Conservation (phyloP, 1,284 basidiomycete species). For the Meripilus lineatus region DNA sequence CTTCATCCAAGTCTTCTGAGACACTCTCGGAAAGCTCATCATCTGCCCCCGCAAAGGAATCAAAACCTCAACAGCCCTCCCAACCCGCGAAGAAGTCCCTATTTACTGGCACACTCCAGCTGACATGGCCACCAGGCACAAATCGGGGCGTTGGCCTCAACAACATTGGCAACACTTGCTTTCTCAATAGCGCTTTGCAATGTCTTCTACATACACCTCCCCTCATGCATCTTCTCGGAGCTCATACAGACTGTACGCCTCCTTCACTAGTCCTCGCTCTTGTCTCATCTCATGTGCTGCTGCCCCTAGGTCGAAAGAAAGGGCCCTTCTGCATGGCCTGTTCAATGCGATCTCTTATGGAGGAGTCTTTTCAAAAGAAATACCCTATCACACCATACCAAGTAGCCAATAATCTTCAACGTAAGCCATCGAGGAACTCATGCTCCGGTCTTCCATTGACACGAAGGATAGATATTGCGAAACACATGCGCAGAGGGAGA, state of each 20-base stretch:
- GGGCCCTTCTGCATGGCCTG: conserved; percentile 77
- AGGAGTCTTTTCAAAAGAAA: conserved; percentile 41
- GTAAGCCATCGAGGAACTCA: conserved; percentile 39
- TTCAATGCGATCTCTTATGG: conserved; percentile 50
- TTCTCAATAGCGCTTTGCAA: conserved; percentile 94
- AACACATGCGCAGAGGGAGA: conserved; percentile 84
- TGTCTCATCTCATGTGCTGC: conserved; percentile 6
- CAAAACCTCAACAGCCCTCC: conserved; percentile 10
- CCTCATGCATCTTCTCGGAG: conserved; percentile 65
- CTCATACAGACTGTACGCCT: conserved; percentile 44
- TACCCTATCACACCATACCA: conserved; percentile 53
- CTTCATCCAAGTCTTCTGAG: background rate
- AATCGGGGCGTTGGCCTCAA: conserved; percentile 64
- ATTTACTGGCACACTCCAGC: conserved; percentile 49
- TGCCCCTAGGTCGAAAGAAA: conserved; percentile 45
- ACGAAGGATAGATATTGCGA: conserved; percentile 70
- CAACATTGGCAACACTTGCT: conserved; percentile 97
- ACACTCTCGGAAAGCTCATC: conserved; percentile 1
- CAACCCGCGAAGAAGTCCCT: conserved; percentile 26
- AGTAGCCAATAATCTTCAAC: conserved; percentile 63
- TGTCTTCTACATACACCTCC: conserved; percentile 93
- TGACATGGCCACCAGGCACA: conserved; percentile 46
- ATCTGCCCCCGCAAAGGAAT: conserved; percentile 9
- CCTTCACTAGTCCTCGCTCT: background rate
- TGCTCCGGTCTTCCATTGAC: background rate